A percentile compares a stretch with the other conserved stretches of the same genome.
Evolutionary conservation across 495 filamentous ascomycete genomes (phyloP).

Genomic region (Aspergillus leporis): DNA sequence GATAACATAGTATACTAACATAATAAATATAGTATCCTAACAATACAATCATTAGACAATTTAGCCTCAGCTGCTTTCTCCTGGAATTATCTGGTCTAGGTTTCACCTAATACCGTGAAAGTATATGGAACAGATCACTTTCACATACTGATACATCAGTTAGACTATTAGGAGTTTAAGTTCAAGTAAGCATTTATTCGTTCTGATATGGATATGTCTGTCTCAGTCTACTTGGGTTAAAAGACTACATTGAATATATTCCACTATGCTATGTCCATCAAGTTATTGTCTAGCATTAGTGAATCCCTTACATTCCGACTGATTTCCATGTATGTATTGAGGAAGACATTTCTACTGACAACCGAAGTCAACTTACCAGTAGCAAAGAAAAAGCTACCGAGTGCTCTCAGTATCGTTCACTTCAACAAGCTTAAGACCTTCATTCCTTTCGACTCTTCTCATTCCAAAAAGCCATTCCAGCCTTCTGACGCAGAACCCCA

Average conservation of each 20-base stretch:
- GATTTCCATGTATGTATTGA: too few species aligned
- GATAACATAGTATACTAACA: slow-evolving; percentile 1
- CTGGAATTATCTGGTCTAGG: not conserved
- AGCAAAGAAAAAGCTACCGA: too few species aligned
- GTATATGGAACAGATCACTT: not conserved
- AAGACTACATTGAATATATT: too few species aligned
- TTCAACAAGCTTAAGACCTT: not conserved
- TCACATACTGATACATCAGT: not conserved
- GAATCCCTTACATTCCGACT: not conserved
- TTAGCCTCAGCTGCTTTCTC: not conserved
- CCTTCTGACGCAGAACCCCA: slow-evolving; percentile 42
- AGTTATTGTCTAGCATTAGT: not conserved
- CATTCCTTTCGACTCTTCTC: slow-evolving; percentile 41
- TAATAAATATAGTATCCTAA: not conserved
- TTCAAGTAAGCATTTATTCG: too few species aligned
- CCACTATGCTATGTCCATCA: not conserved
- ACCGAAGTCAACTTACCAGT: too few species aligned
- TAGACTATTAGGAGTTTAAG: not conserved
- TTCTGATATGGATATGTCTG: not conserved
- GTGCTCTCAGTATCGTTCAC: not conserved
- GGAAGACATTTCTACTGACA: too few species aligned
- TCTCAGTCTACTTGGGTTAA: not conserved
- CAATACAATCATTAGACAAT: not conserved
- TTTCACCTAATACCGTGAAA: not conserved
- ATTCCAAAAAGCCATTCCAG: slow-evolving; percentile 48